These are phyloP conservation scores for Fusarium paranaense DNA, from an alignment of 2,329 filamentous ascomycete species.

Conservation along the genomic window DNA sequence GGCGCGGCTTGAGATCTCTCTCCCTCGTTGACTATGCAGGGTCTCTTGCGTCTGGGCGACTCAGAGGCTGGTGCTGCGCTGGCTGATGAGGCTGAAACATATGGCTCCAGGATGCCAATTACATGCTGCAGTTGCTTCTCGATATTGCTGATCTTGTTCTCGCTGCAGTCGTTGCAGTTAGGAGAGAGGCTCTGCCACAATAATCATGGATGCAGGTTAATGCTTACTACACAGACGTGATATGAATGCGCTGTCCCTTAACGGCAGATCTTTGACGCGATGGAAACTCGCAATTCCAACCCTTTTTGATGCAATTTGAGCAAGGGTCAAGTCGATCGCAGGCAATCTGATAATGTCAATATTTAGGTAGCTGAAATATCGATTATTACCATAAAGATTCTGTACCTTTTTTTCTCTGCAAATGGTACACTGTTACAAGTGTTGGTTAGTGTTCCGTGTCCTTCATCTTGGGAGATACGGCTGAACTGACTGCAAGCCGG, in stretches of 20 bases:
- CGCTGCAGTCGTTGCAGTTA: neutral
- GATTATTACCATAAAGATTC: neutral
- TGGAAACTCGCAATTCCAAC: neutral
- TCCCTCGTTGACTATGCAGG: neutral
- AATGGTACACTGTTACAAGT: neutral
- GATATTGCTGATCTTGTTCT: neutral
- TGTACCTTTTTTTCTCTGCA: neutral
- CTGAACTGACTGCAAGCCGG: neutral
- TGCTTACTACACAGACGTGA: neutral
- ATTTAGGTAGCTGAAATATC: neutral
- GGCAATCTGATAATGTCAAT: neutral
- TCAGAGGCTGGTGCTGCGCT: neutral
- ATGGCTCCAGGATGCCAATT: neutral
- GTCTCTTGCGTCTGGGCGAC: neutral
- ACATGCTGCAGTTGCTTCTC: conserved; percentile 5
- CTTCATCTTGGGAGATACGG: neutral
- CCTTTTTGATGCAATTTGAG: conserved; percentile 4
- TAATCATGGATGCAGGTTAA: neutral
- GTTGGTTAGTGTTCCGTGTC: neutral
- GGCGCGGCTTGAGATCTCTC: neutral
- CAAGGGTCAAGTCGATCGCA: neutral
- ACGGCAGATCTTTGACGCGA: neutral
- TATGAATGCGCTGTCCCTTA: neutral
- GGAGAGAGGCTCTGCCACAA: neutral
- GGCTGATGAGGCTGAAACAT: neutral